Percentiles rank a stretch among this genome's conserved stretches.
Conservation (phyloP, 768 basidiomycete species). For the Naganishia friedmannii region DNA sequence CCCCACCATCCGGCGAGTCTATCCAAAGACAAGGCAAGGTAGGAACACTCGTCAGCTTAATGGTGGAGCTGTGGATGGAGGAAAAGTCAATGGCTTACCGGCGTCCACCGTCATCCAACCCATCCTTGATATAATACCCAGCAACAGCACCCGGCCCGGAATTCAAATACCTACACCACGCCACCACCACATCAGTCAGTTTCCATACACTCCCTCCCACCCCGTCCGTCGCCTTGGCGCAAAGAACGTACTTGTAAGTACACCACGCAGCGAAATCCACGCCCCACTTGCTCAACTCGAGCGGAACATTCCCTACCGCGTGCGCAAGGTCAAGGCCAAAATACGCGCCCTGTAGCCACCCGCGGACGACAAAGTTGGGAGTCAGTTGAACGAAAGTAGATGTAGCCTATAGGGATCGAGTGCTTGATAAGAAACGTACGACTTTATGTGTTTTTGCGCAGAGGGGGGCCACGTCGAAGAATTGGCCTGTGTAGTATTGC, state of each 20-base stretch:
- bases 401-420: no score
- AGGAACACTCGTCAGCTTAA: background rate
- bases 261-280: conserved; percentile 99
- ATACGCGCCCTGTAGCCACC: conserved; percentile 70
- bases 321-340: conserved; percentile 97
- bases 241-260: conserved; percentile 65
- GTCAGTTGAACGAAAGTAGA: no score
- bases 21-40: conserved; percentile 12
- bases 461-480: conserved; percentile 80
- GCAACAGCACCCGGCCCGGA: conserved; percentile 95
- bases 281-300: conserved; percentile 84
- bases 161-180: conserved; percentile 69
- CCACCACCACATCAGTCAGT: background rate
- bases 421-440: no score
- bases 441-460: conserved; percentile 79
- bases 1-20: conserved; percentile 99
- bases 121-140: conserved; percentile 62
- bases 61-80: background rate
- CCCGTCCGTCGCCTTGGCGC: no score
- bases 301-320: conserved; percentile 86
- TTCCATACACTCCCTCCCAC: background rate
- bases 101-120: conserved; percentile 44
- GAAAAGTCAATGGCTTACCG: conserved; percentile 39
- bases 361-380: no score
- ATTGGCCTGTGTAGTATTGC: conserved; percentile 96